phyloP scores from a whole-genome alignment of 164 flowering plant species.

The Magnolia changhungtana region DNA sequence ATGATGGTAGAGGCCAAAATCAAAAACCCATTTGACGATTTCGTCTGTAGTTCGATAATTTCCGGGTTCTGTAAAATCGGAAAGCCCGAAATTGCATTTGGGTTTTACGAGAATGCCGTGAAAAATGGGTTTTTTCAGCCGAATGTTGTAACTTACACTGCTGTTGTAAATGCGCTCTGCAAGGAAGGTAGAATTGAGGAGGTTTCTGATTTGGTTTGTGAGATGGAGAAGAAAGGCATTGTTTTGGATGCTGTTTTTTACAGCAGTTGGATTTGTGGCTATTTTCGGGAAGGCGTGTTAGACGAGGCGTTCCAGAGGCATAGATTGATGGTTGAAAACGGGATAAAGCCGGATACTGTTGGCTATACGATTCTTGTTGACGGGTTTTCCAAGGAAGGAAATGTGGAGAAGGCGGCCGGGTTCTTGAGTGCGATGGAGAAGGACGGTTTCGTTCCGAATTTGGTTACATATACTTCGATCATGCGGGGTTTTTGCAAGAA shows the following conservation, averaged over 20 bases:
- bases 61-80: slow-evolving; percentile 65
- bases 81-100: slow-evolving; percentile 55
- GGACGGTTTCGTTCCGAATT: slow-evolving; percentile 49
- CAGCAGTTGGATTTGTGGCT: slow-evolving; percentile 67
- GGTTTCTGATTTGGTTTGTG: slow-evolving; percentile 41
- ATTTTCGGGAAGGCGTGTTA: slow-evolving; percentile 40
- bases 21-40: slow-evolving; percentile 48
- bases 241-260: slow-evolving; percentile 65
- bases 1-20: slow-evolving; percentile 43
- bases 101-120: slow-evolving; percentile 51
- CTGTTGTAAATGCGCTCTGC: slow-evolving; percentile 50
- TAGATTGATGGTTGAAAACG: slow-evolving; percentile 43
- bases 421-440: slow-evolving; percentile 56
- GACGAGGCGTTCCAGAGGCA: slow-evolving; percentile 49
- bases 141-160: slow-evolving; percentile 60
- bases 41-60: slow-evolving; percentile 60
- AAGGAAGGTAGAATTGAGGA: slow-evolving; percentile 50
- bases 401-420: slow-evolving; percentile 69
- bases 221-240: slow-evolving; percentile 52
- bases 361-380: slow-evolving; percentile 65
- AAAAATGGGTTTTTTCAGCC: slow-evolving; percentile 36
- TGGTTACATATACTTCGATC: slow-evolving; percentile 64
- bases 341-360: slow-evolving; percentile 49
- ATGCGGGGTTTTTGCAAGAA: slow-evolving; percentile 61
- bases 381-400: slow-evolving; percentile 64